Evolutionary conservation across 306 rosid species (phyloP).

Genomic region (Comarum palustre): DNA sequence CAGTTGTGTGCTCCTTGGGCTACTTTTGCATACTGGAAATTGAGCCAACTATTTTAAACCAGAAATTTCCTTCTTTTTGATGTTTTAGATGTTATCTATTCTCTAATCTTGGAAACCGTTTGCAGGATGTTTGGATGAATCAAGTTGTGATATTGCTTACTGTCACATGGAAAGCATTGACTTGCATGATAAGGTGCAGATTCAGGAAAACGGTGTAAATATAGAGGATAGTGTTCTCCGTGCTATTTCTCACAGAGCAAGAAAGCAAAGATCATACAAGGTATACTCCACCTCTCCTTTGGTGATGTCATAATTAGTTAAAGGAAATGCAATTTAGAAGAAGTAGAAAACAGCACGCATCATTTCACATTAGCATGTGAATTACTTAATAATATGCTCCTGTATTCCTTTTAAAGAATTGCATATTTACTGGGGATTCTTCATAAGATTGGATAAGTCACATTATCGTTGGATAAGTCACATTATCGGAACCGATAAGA

Average conservation of each 20-base stretch:
- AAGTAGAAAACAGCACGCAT: neutral
- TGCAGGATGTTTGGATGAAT: conserved; percentile 38
- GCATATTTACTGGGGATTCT: neutral
- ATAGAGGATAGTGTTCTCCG: conserved; percentile 50
- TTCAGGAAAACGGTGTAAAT: conserved; percentile 45
- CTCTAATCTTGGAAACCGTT: conserved; percentile 17
- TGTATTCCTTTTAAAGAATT: neutral
- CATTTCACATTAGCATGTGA: neutral
- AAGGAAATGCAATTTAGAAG: neutral
- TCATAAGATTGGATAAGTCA: neutral
- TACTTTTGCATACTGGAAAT: neutral
- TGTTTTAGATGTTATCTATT: neutral
- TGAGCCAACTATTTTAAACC: neutral
- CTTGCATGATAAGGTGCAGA: conserved; percentile 46
- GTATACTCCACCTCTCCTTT: conserved; percentile 28
- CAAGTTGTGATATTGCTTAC: conserved; percentile 23
- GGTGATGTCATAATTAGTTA: neutral
- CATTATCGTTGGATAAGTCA: neutral
- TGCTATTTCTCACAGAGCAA: conserved; percentile 51
- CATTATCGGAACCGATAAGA: neutral
- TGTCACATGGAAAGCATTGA: conserved; percentile 52
- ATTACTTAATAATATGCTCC: neutral
- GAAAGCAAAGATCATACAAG: conserved; percentile 73
- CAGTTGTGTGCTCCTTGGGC: neutral
- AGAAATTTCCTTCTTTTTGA: neutral